A percentile compares a stretch with the other conserved stretches of the same genome.
These are phyloP conservation scores for Aspergillus jensenii DNA, from an alignment of 2,329 filamentous ascomycete genomes.

Conservation along the genomic window DNA sequence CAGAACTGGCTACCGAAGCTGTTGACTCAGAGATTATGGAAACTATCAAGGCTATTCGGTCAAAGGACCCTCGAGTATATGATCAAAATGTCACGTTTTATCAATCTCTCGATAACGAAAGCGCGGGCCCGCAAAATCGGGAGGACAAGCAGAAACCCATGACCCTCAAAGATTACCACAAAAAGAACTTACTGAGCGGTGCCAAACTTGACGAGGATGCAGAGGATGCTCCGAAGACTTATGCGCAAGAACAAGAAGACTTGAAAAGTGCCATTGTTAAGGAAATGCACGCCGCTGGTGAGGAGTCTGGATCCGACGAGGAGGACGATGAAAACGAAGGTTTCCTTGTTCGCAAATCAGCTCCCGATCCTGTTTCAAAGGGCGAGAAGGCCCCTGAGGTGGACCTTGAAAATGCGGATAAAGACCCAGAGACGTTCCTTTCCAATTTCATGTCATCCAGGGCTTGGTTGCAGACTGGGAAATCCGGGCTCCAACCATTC, in stretches of 20 bases:
- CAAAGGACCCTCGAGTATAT: slow-evolving; percentile 89
- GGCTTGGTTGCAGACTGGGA: slow-evolving; percentile 76
- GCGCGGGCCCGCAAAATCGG: slow-evolving; percentile 33
- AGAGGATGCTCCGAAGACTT: slow-evolving; percentile 61
- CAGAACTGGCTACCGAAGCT: slow-evolving; percentile 78
- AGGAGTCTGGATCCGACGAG: slow-evolving; percentile 41
- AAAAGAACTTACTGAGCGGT: slow-evolving; percentile 80
- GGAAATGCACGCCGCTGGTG: slow-evolving; percentile 70
- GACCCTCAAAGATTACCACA: slow-evolving; percentile 85
- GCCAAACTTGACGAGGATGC: slow-evolving; percentile 57
- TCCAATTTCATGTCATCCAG: slow-evolving; percentile 92
- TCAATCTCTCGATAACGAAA: slow-evolving; percentile 57
- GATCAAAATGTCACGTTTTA: slow-evolving; percentile 80
- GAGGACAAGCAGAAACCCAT: slow-evolving; percentile 78
- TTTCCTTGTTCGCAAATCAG: slow-evolving; percentile 73
- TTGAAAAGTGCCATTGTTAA: slow-evolving; percentile 75
- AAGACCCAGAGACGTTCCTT: slow-evolving; percentile 88
- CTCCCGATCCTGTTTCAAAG: slow-evolving; percentile 31
- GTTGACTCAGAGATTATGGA: slow-evolving; percentile 85
- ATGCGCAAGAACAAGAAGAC: slow-evolving; percentile 83
- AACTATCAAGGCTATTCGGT: slow-evolving; percentile 81
- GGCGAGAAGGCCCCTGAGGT: slow-evolving; percentile 51
- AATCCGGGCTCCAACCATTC: slow-evolving; percentile 72
- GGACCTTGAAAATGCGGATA: slow-evolving; percentile 74
- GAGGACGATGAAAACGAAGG: slow-evolving; percentile 65